Evolutionary conservation across 2,329 filamentous ascomycete species (phyloP), one percentile per base, ranked within the genome.

Genomic region (Cercospora zeae-maydis): DNA sequence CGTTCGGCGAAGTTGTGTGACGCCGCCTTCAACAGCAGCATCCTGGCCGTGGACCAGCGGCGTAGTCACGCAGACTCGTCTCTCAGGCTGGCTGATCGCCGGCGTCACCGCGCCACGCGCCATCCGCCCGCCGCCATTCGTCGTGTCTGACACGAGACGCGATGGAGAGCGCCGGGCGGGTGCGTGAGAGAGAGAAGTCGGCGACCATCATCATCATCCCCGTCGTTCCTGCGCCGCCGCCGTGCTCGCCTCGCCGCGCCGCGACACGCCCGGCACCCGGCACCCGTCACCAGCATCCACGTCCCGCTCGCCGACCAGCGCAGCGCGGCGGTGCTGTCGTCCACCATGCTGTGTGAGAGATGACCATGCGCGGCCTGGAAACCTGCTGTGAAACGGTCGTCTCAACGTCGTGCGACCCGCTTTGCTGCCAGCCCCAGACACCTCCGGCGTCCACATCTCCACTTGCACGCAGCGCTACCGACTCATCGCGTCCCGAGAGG

Each of bases 1-100:
- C n/a, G n/a, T 33, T 59, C 61, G 61, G 61, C 61, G 61, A 63
- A 47, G 56, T 55, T 33, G 24, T 59, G 55, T 52, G 52, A 49
- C 37, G 61, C 52, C 39, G 33, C 34, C 31, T n/a, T 4, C 21
- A 45, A 24, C 36, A 31, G 34, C 39, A 45, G 39, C 39, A 45
- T 45, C 39, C 39, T 45, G 39, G 39, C 7, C 37, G 37, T 42
- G 16, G 10, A 19, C 19, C 39, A 45, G n/a, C 16, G 37, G n/a
- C 10, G 37, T 42, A n/a, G n/a, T n/a, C n/a, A n/a, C n/a, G n/a
- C n/a, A n/a, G n/a, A n/a, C n/a, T n/a, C n/a, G n/a, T n/a, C n/a
- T n/a, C n/a, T 6, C 39, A 45, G 9, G 16, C 39, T 45, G 39
- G 39, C 39, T 45, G 39, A 45, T 45, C 16, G 39, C 39, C 39